Evolutionary conservation across 306 rosid genomes (phyloP).

Genomic region (Herpetospermum pedunculosum): DNA sequence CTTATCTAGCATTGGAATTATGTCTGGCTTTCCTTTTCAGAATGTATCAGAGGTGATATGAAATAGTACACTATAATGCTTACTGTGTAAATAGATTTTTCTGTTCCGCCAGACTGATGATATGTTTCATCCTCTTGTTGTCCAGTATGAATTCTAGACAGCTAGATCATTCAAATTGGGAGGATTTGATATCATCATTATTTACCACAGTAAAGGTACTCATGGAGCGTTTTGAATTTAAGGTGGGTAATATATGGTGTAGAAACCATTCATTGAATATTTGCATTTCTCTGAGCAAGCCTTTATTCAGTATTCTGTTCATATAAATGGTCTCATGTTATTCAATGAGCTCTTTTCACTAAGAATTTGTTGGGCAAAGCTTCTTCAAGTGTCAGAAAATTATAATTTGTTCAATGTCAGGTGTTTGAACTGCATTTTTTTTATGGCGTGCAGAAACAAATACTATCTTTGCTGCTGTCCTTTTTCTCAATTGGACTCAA

Average conservation of each 20-base stretch:
- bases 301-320: too few species aligned
- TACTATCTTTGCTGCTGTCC: slow-evolving; percentile 53
- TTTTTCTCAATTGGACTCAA: slow-evolving; percentile 57
- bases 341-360: too few species aligned
- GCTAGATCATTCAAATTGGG: slow-evolving; percentile 26
- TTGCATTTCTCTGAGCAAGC: neutral
- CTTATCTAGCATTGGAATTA: slow-evolving; percentile 57
- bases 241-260: slow-evolving; percentile 33
- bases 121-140: slow-evolving; percentile 16
- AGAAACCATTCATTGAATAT: neutral
- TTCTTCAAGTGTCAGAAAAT: too few species aligned
- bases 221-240: slow-evolving; percentile 43
- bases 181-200: slow-evolving; percentile 41
- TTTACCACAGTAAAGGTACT: slow-evolving; percentile 50
- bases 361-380: too few species aligned
- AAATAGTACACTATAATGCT: neutral
- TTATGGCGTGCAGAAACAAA: slow-evolving; percentile 44
- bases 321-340: too few species aligned
- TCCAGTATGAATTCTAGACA: slow-evolving; percentile 35
- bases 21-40: slow-evolving; percentile 47
- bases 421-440: slow-evolving; percentile 6
- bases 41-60: slow-evolving; percentile 45
- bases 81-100: neutral
- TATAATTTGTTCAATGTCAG: too few species aligned
- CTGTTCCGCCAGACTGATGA: slow-evolving; percentile 14